Conservation (phyloP, 768 basidiomycete genomes). For the Royoungia palumana region DNA sequence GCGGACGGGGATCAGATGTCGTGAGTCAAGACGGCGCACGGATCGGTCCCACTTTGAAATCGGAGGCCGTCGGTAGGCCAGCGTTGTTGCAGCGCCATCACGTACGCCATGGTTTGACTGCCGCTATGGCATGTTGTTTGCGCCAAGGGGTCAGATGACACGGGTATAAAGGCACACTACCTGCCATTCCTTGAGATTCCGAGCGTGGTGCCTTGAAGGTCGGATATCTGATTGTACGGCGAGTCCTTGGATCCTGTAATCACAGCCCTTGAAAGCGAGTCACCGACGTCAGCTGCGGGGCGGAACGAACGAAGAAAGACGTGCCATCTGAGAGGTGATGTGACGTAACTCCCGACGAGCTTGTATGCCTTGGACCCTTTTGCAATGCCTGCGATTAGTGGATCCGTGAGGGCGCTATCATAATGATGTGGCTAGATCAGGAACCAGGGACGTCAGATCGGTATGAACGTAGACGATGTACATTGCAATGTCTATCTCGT, state of each 20-base stretch:
- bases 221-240: conserved; percentile 62
- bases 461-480: conserved; percentile 31
- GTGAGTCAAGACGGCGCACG: too few species aligned
- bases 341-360: conserved; percentile 89
- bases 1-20: neutral
- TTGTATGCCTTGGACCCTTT: conserved; percentile 83
- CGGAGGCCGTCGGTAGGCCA: conserved; percentile 65
- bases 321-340: conserved; percentile 84
- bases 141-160: neutral
- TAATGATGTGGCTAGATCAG: conserved; percentile 2
- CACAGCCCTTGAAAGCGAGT: conserved; percentile 68
- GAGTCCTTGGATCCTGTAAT: conserved; percentile 73
- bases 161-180: conserved; percentile 30
- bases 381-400: conserved; percentile 88
- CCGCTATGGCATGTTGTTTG: conserved; percentile 46
- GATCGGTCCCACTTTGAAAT: conserved; percentile 57
- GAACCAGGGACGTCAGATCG: neutral
- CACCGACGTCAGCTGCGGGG: neutral
- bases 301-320: conserved; percentile 9
- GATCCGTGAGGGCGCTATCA: conserved; percentile 81
- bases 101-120: conserved; percentile 93
- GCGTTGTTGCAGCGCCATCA: conserved; percentile 86
- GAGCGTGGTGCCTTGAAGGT: conserved; percentile 76
- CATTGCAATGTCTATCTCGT: conserved; percentile 85
- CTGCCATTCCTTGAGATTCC: conserved; percentile 90